Base-by-base conservation (phyloP, 1,284 basidiomycete genomes). In the Fomitopsis pinicola region DNA sequence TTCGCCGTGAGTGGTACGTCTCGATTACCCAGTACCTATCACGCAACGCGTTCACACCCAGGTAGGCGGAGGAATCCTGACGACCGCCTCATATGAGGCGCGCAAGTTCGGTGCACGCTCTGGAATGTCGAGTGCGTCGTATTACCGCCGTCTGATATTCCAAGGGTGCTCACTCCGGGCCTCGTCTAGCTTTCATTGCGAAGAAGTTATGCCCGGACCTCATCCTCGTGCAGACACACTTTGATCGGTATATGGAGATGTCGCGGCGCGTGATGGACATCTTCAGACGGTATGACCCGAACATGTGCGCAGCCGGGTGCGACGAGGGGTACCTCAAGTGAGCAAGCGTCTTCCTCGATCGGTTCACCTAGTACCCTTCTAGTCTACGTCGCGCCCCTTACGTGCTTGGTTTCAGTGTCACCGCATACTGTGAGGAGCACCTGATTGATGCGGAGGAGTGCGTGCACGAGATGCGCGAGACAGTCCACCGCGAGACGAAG, bases 171-270 rank as follows among this genome's bases (percentile, higher is more conserved):
- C 8, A 63, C 78, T 70, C 22, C 15, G 42, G 19, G 42, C 42
- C 26, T 22, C 22, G 22, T 26, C 10, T 69, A 82, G 92, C 86
- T 53, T 96, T 95, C 73, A 89, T 98, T 46, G 97, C 96, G 15
- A 91, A 89, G 77, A 96, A 94, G 69, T 84, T 99, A 9, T 98
- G 95, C 71, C 95, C 96, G 1, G 86, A 96, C 9, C 83, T 99
- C n/a, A 87, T 94, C 48, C 77, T 94, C 50, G 81, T 97, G 54
- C 74, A 78, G 8, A 82, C 81, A 59, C 81, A 89, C 64, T 88
- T 86, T 66, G 75, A 82, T 9, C 80, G 86, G 40, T 95, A 95
- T 67, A 79, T 77, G 46, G 88, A 90, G 64, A 85, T 91, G 75
- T 95, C 93, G 6, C 67, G 75, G 40, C 78, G 78, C 64, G 82